Evolutionary conservation across 129 eudicot genomes (phyloP).

Genomic region (Deinandra increscens): DNA sequence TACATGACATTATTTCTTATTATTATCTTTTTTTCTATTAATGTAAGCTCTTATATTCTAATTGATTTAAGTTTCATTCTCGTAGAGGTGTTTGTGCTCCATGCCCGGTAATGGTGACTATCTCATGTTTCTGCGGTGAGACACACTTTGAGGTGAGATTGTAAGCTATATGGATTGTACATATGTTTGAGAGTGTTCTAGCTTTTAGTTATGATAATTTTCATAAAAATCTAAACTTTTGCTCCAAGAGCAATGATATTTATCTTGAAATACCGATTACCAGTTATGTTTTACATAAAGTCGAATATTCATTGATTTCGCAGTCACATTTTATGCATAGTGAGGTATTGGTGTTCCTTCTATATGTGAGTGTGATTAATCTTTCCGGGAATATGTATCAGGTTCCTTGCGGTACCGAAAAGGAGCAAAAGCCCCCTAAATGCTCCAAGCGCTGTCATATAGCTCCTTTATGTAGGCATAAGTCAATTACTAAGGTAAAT

Average conservation of each 20-base stretch:
- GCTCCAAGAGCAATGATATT: neutral
- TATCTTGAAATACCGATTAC: neutral
- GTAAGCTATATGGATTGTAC: conserved; percentile 21
- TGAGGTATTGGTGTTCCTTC: neutral
- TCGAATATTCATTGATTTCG: neutral
- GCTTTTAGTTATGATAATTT: neutral
- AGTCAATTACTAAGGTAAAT: conserved; percentile 55
- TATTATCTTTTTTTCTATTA: neutral
- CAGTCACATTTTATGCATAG: neutral
- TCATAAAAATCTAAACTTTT: neutral
- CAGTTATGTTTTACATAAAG: conserved; percentile 9
- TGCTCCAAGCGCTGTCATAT: conserved; percentile 70
- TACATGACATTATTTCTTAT: neutral
- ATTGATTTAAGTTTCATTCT: conserved; percentile 25
- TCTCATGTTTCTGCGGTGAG: conserved; percentile 86
- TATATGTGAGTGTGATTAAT: conserved; percentile 7
- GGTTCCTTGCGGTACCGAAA: conserved; percentile 99
- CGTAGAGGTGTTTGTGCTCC: conserved; percentile 99
- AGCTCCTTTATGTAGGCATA: conserved; percentile 80
- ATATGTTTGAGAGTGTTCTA: neutral
- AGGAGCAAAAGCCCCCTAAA: conserved; percentile 88
- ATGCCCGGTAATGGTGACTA: conserved; percentile 94
- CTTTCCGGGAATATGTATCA: conserved; percentile 31
- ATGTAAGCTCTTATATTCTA: neutral
- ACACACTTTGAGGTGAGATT: conserved; percentile 83